Base-by-base conservation (phyloP, 23 red algal genomes). In the Gracilaria caudata region DNA sequence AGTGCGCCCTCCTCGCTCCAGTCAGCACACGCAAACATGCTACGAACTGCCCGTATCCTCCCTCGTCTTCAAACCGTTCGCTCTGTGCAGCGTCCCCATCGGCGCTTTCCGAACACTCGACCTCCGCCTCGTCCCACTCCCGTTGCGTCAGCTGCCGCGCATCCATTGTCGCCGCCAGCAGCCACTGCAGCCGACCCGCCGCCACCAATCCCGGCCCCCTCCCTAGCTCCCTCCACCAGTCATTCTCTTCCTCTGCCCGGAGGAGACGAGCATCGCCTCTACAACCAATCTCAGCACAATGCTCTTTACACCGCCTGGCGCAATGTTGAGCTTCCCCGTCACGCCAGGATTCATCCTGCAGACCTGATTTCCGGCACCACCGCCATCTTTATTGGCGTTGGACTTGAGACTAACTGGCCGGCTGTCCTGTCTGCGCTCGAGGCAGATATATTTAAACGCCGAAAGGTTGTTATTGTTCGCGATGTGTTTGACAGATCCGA, bases 401-500 rank as follows among this genome's bases (percentile, higher is more conserved):
- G 93, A 19, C 20, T 80, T 6, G 35, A 59, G 71, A 91, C 86
- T 47, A 95, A 78, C 86, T 95, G 80, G 79, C 86, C 86, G 40
- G 93, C 70, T 14, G 49, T 95, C 28, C 86, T 79, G 41, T 55
- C 61, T 19, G 93, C 93, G 4, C 70, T 95, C 21, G 79, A 75
- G 43, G 34, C 33, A 24, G 47, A 56, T 63, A 51, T 95, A 5
- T 95, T 90, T 41, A 51, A 55, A 4, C 40, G 34, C 37, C 79
- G 74, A 46, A 81, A 84, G 20, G 80, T 95, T 14, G 93, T 79
- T 26, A 86, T 78, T 41, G 86, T 95, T 46, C 77, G 93, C 26
- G 95, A 98, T 77, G 89, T 98, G 3, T 98, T 98, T 68, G 95
- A 94, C 76, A 72, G 95, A 24, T 68, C 47, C 34, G 34, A 68